Evolutionary conservation across 169 alveolate genomes (phyloP).

Genomic region (Condylostoma magnum): DNA sequence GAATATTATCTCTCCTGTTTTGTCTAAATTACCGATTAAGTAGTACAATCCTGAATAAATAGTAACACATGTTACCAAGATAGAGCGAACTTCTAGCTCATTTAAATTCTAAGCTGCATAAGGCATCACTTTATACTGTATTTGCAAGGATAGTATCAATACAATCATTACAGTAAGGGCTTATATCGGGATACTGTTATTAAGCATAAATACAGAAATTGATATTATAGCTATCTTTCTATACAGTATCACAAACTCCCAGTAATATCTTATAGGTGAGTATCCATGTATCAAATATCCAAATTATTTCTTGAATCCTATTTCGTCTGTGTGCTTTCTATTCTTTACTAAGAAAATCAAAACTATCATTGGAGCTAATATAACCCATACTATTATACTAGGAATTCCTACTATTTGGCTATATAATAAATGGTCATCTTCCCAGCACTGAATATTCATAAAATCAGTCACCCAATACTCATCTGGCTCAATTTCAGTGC

Average conservation of each 20-base stretch:
- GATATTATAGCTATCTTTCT: constrained; percentile 33
- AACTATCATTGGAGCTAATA: constrained; percentile 43
- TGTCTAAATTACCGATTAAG: too few species aligned
- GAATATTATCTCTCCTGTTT: too few species aligned
- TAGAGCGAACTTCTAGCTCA: constrained; percentile 27
- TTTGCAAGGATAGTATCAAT: constrained; percentile 7
- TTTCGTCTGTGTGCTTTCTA: constrained; percentile 2
- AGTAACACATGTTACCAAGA: constrained; percentile 17
- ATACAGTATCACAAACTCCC: constrained; percentile 41
- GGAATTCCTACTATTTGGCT: constrained; percentile 38
- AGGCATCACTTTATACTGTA: constrained; percentile 28
- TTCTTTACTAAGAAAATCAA: constrained; percentile 23
- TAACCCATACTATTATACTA: constrained; percentile 43
- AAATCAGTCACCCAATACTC: constrained; percentile 23
- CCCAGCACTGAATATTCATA: constrained; percentile 40
- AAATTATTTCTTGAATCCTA: constrained; percentile 8
- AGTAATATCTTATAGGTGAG: constrained; percentile 18
- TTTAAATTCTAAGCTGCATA: constrained; percentile 21
- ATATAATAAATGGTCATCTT: constrained; percentile 32
- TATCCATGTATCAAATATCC: constrained; percentile 47
- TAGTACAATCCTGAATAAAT: too few species aligned
- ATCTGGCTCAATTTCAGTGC: constrained; percentile 34
- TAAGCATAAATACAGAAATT: constrained; percentile 24
- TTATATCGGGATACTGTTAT: constrained; percentile 6
- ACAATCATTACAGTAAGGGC: constrained; percentile 31